Evolutionary conservation across 2,329 filamentous ascomycete species (phyloP).

Genomic region (Botryotinia calthae): DNA sequence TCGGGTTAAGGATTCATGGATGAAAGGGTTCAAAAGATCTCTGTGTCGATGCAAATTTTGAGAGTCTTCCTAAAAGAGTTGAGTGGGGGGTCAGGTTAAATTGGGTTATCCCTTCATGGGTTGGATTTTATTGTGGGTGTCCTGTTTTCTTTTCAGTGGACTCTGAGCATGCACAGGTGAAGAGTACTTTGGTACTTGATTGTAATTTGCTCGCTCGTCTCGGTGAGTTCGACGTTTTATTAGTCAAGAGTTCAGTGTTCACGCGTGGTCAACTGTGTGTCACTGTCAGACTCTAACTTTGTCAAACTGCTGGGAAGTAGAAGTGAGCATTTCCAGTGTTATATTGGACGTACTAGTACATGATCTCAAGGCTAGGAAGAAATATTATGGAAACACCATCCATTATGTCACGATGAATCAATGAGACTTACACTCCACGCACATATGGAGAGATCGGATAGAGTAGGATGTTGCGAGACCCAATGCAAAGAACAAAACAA

Average conservation of each 20-base stretch:
- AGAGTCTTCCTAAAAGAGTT: constrained; percentile 1
- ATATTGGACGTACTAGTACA: background rate
- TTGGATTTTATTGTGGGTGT: background rate
- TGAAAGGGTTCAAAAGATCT: background rate
- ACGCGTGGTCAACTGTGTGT: constrained; percentile 10
- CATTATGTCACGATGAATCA: constrained; percentile 12
- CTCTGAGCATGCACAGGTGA: background rate
- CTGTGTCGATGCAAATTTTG: background rate
- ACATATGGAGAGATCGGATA: constrained; percentile 1
- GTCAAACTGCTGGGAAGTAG: background rate
- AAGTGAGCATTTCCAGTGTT: background rate
- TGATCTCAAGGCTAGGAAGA: background rate
- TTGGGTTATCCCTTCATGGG: constrained; percentile 7
- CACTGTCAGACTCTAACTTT: constrained; percentile 2
- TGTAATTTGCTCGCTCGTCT: constrained; percentile 6
- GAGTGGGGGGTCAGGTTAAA: constrained; percentile 1
- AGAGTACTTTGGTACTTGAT: background rate
- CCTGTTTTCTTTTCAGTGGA: background rate
- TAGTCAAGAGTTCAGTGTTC: constrained; percentile 6
- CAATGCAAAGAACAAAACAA: background rate
- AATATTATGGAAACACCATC: background rate
- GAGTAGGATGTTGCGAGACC: background rate
- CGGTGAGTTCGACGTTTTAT: background rate
- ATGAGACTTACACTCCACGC: background rate
- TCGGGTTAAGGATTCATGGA: constrained; percentile 9